Percentiles rank a stretch among this genome's conserved stretches.
phyloP scores from a whole-genome alignment of 768 basidiomycete genomes.

The Sarcodon sp. region DNA sequence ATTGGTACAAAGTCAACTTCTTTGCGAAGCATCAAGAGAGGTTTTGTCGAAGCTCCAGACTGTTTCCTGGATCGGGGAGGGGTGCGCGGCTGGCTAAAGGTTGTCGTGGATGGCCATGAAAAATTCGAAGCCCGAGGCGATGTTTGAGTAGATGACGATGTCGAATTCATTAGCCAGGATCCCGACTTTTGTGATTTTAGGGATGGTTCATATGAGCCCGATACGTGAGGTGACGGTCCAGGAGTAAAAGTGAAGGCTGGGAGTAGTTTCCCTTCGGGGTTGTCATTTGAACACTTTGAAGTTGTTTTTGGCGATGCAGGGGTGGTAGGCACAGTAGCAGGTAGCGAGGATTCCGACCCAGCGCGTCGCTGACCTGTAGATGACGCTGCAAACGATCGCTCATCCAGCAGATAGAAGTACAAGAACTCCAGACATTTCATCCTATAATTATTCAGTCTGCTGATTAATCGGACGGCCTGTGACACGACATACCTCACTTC shows the following conservation, averaged over 20 bases:
- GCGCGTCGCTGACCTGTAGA: constrained; percentile 9
- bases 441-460: constrained; percentile 22
- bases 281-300: background rate
- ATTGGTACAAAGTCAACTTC: constrained; percentile 66
- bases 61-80: constrained; percentile 3
- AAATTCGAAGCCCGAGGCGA: constrained; percentile 2
- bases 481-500: constrained; percentile 61
- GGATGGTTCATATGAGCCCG: background rate
- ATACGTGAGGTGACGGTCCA: background rate
- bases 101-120: constrained; percentile 5
- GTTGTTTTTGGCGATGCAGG: background rate
- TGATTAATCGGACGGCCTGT: background rate
- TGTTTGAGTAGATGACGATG: constrained; percentile 7
- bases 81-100: constrained; percentile 3
- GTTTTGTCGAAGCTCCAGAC: background rate
- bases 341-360: constrained; percentile 15
- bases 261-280: background rate
- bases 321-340: constrained; percentile 22
- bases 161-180: background rate
- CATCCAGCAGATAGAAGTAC: constrained; percentile 90
- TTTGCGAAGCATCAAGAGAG: constrained; percentile 49
- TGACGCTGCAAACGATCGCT: constrained; percentile 22
- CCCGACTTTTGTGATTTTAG: constrained; percentile 6
- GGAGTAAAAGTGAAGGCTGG: background rate
- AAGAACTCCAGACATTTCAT: constrained; percentile 96